phyloP scores from a whole-genome alignment of 2,329 filamentous ascomycete genomes.

The Golovinomyces cichoracearum region DNA sequence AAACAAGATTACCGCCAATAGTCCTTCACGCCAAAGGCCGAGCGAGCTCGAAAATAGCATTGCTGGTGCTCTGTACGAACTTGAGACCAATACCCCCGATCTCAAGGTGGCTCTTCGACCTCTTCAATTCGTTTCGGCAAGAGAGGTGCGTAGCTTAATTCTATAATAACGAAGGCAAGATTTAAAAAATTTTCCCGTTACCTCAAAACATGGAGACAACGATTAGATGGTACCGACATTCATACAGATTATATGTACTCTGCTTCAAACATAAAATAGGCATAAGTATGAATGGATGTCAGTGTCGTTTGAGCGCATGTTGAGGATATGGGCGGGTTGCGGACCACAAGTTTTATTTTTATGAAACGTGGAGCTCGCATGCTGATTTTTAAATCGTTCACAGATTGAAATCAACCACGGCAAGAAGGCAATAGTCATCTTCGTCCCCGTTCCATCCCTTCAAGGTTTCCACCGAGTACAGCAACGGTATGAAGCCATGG shows the following conservation, averaged over 20 bases:
- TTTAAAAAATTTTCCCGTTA: background rate
- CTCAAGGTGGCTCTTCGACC: slow-evolving; percentile 88
- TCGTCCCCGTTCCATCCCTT: slow-evolving; percentile 98
- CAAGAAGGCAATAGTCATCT: slow-evolving; percentile 99
- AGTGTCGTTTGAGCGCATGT: slow-evolving; percentile 6
- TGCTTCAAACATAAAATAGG: slow-evolving; percentile 11
- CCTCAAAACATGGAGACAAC: slow-evolving; percentile 1
- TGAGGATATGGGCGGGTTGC: slow-evolving; percentile 49
- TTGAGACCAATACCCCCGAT: slow-evolving; percentile 98
- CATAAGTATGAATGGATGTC: slow-evolving; percentile 9
- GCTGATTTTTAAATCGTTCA: slow-evolving; percentile 40
- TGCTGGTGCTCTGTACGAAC: slow-evolving; percentile 89
- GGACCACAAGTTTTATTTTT: slow-evolving; percentile 26
- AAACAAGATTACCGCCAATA: slow-evolving; percentile 98
- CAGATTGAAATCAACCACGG: slow-evolving; percentile 99
- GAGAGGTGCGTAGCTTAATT: slow-evolving; percentile 59
- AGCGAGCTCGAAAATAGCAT: slow-evolving; percentile 95
- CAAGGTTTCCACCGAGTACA: slow-evolving; percentile 97
- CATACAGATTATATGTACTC: slow-evolving; percentile 8
- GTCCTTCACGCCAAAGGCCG: slow-evolving; percentile 82
- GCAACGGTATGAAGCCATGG: slow-evolving; percentile 93
- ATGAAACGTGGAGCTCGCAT: slow-evolving; percentile 41
- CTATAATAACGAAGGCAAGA: background rate
- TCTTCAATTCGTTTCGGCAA: slow-evolving; percentile 95
- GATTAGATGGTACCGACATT: slow-evolving; percentile 9